Base-by-base conservation (phyloP, 2,329 filamentous ascomycete species). In the Neobulgaria alba region DNA sequence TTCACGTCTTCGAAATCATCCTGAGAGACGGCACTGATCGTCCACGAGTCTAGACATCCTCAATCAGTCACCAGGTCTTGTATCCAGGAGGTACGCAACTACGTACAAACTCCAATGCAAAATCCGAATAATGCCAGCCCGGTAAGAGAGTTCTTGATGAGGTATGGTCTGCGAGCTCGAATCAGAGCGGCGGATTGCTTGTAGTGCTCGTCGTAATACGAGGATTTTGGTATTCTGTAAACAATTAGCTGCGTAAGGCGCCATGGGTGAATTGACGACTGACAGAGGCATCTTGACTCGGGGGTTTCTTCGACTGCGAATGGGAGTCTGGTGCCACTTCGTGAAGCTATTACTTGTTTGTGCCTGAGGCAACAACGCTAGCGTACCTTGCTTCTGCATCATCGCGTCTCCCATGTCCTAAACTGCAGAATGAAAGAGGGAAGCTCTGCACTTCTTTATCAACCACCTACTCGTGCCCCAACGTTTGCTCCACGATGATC, bases 1-100 rank as follows among this genome's bases (percentile, higher is more conserved):
- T 87, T 81, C 55, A 96, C 89, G 61, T 98, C 92, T 43, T 89
- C 85, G 67, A 98, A 98, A 52, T 95, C 86, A 63, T 96, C 92
- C 65, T 96, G 92, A 32, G 90, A 87, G 58, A 98, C 85, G 40
- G 86, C 87, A 51, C 72, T 76, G 60, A 98, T 82, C 31, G 81
- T 85, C 61, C 76, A 85, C 40, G 72, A 66, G 59, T 85, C 81
- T 84, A 9, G 16, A 2, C 4, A 18, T 44, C 18, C 36, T 23
- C 3, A 12, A 9, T 14, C 32, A 10, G n/a, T 18, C 10, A 18
- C 9, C 10, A 8, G 9, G 23, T n/a, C 19, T 29, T 8, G 7
- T 14, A 14, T 10, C 23, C 23, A 26, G 7, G 12, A 7, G 36
- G 12, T n/a, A 76, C 86, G 49, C 77, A 98, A 38, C 10, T n/a